These are phyloP conservation scores for Aplosporella prunicola DNA, from an alignment of 2,329 filamentous ascomycete species.

Conservation along the genomic window DNA sequence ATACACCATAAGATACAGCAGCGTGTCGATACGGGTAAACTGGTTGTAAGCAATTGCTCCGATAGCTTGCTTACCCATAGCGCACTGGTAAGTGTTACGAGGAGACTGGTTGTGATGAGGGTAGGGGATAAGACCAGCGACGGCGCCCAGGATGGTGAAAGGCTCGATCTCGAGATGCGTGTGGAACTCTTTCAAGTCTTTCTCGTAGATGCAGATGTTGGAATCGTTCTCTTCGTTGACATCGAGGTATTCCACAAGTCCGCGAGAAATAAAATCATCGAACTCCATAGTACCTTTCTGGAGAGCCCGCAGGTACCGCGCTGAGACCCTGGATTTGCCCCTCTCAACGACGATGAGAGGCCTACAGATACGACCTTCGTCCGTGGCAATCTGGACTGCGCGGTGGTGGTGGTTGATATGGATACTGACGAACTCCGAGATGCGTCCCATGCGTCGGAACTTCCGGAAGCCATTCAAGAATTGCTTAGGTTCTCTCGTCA, in stretches of 20 bases:
- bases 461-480: slow-evolving; percentile 80
- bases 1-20: slow-evolving; percentile 94
- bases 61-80: slow-evolving; percentile 99
- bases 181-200: slow-evolving; percentile 69
- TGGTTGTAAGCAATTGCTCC: slow-evolving; percentile 97
- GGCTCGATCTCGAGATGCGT: slow-evolving; percentile 97
- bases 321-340: slow-evolving; percentile 68
- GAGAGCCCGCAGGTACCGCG: slow-evolving; percentile 68
- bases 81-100: slow-evolving; percentile 96
- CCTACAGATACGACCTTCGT: slow-evolving; percentile 92
- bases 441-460: slow-evolving; percentile 77
- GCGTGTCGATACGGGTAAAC: slow-evolving; percentile 90
- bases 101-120: slow-evolving; percentile 98
- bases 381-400: slow-evolving; percentile 89
- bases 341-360: slow-evolving; percentile 94
- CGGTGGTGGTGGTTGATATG: slow-evolving; percentile 90
- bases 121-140: slow-evolving; percentile 93
- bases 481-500: slow-evolving; percentile 75
- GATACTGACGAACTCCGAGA: slow-evolving; percentile 94
- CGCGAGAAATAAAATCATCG: slow-evolving; percentile 84
- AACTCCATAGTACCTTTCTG: slow-evolving; percentile 80
- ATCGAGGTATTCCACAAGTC: slow-evolving; percentile 91
- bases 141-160: slow-evolving; percentile 90
- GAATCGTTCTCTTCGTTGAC: slow-evolving; percentile 98
- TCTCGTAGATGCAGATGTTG: slow-evolving; percentile 82